phyloP scores from a whole-genome alignment of 257 asterid species.

The Solanum piurae region DNA sequence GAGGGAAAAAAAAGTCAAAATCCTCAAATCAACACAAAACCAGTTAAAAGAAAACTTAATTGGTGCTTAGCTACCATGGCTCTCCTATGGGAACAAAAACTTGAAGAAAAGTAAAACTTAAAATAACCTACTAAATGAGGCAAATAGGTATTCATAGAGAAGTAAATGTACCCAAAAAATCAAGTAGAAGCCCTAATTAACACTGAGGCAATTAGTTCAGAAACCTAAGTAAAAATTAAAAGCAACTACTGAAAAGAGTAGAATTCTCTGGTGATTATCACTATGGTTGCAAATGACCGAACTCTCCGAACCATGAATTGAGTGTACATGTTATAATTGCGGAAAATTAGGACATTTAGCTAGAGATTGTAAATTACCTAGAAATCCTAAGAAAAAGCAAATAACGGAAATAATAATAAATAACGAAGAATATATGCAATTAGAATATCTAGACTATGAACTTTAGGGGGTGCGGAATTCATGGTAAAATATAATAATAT shows the following conservation, averaged over 20 bases:
- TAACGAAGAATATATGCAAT: too few species aligned
- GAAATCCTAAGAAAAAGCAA: too few species aligned
- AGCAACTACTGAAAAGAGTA: not conserved
- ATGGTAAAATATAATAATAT: too few species aligned
- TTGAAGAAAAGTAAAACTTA: not conserved
- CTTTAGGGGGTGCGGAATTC: too few species aligned
- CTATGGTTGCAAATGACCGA: not conserved
- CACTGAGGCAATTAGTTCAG: not conserved
- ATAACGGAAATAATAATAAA: too few species aligned
- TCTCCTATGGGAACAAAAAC: not conserved
- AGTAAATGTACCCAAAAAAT: not conserved
- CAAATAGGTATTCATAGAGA: not conserved
- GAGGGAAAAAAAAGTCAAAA: not conserved
- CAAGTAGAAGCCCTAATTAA: not conserved
- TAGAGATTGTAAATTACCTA: too few species aligned
- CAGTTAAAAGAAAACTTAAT: not conserved
- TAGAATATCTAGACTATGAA: too few species aligned
- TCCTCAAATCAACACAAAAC: not conserved
- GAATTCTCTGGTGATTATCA: not conserved
- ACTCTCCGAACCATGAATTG: not conserved
- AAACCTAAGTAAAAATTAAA: not conserved
- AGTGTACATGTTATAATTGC: too few species aligned
- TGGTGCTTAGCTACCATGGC: not conserved
- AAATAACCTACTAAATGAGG: not conserved
- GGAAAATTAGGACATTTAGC: too few species aligned